Percentiles rank a stretch among this genome's conserved stretches.
phyloP scores from a whole-genome alignment of 139 green algal species.

The Micractinium conductrix region DNA sequence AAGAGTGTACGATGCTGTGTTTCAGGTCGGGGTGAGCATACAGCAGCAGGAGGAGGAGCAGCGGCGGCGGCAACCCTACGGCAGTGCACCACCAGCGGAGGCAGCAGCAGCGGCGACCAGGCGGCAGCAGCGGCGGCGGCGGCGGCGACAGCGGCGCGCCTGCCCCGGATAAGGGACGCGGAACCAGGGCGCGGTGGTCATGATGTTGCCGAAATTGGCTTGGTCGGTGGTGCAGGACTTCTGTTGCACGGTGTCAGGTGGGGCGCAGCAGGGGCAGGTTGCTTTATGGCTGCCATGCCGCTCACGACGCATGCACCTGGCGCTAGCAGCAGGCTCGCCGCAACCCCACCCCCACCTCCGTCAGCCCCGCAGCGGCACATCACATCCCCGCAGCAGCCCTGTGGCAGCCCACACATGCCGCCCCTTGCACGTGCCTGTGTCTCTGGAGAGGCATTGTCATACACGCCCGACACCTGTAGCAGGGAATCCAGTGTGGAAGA shows the following conservation, averaged over 20 bases:
- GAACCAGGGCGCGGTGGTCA: slow-evolving; percentile 62
- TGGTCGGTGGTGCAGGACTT: slow-evolving; percentile 17
- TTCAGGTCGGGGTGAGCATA: no score
- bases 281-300: not conserved
- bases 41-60: no score
- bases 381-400: no score
- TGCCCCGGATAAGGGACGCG: slow-evolving; percentile 57
- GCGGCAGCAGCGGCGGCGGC: not conserved
- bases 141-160: no score
- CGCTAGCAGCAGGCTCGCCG: no score
- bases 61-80: no score
- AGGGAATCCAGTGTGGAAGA: no score
- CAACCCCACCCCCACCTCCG: no score
- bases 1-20: no score
- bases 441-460: slow-evolving; percentile 43
- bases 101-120: not conserved
- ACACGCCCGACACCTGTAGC: no score
- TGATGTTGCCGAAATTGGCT: slow-evolving; percentile 27
- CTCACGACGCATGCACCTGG: not conserved
- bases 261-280: not conserved
- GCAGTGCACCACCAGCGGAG: no score
- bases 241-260: not conserved
- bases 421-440: slow-evolving; percentile 29
- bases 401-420: slow-evolving; percentile 22
- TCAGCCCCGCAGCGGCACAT: no score